Evolutionary conservation across 2,329 filamentous ascomycete genomes (phyloP).

Genomic region (Verticillium isaacii): DNA sequence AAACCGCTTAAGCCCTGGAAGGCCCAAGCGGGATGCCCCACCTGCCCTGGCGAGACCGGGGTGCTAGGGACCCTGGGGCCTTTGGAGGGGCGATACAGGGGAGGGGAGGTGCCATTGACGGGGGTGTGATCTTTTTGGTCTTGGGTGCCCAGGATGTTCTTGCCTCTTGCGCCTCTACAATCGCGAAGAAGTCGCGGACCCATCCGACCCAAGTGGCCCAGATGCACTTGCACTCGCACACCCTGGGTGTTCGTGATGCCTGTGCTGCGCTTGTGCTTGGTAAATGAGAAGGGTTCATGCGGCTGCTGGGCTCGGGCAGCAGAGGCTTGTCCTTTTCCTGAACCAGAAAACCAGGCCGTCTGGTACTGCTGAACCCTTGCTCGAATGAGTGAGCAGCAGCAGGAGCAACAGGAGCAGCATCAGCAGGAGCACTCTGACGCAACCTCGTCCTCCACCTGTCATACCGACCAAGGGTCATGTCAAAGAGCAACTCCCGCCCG

Average conservation of each 20-base stretch:
- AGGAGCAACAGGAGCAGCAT: not conserved
- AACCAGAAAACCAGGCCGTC: not conserved
- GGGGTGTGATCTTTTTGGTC: not conserved
- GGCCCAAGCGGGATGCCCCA: conserved; percentile 2
- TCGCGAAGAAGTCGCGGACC: not conserved
- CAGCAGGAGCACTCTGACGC: not conserved
- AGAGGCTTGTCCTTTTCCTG: not conserved
- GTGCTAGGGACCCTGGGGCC: not conserved
- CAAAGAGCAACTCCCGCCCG: not conserved
- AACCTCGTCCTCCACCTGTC: not conserved
- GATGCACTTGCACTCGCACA: not conserved
- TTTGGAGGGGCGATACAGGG: conserved; percentile 4
- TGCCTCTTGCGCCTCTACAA: not conserved
- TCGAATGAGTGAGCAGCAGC: not conserved
- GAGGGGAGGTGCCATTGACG: conserved; percentile 2
- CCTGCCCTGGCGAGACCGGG: not conserved
- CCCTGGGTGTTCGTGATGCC: too few relatives aligned
- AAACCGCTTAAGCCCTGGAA: conserved; percentile 22
- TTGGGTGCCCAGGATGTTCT: conserved; percentile 1
- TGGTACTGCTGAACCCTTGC: not conserved
- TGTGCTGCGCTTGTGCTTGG: not conserved
- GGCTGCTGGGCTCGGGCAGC: not conserved
- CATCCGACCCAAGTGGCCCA: not conserved
- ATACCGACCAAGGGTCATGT: not conserved
- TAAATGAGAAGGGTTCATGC: conserved; percentile 1